phyloP scores from a whole-genome alignment of 2,329 filamentous ascomycete species.

The Aspergillus aculeatus region DNA sequence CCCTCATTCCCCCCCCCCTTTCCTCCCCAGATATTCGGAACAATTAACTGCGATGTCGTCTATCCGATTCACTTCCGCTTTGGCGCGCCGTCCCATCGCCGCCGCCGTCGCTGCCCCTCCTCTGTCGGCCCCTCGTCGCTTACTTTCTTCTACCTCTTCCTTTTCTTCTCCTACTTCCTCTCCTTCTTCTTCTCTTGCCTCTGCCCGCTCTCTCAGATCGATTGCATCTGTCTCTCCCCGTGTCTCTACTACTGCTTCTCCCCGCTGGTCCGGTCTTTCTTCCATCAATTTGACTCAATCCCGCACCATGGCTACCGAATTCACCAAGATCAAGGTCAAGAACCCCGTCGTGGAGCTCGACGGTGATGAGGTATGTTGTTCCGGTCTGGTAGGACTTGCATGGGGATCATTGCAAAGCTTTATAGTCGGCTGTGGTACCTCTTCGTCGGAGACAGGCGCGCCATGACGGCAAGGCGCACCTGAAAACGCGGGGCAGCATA shows the following conservation, averaged over 20 bases:
- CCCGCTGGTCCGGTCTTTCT: constrained; percentile 32
- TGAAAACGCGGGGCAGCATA: constrained; percentile 35
- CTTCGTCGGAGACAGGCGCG: constrained; percentile 12
- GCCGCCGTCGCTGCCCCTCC: constrained; percentile 32
- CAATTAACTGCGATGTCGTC: constrained; percentile 31
- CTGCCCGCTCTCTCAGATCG: constrained; percentile 27
- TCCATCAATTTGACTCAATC: constrained; percentile 34
- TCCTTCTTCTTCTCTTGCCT: constrained; percentile 26
- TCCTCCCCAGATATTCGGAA: constrained; percentile 11
- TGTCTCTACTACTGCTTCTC: constrained; percentile 23
- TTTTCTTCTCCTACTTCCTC: constrained; percentile 28
- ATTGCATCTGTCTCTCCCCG: constrained; percentile 25
- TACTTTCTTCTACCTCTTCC: constrained; percentile 22
- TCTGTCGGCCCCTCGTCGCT: constrained; percentile 25
- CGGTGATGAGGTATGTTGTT: constrained; percentile 61
- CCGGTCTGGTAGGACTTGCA: neutral
- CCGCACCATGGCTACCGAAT: constrained; percentile 48
- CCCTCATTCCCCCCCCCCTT: constrained; percentile 12
- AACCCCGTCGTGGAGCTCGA: constrained; percentile 98
- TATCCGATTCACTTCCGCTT: constrained; percentile 42
- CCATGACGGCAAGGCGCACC: constrained; percentile 28
- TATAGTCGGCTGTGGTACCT: constrained; percentile 15
- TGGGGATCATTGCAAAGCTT: constrained; percentile 6
- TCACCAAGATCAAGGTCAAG: constrained; percentile 97
- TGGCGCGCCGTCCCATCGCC: constrained; percentile 36